Evolutionary conservation across 441 rosid genomes (phyloP), one percentile per base, ranked within the genome.

Genomic region (Dalechampia spathulata): DNA sequence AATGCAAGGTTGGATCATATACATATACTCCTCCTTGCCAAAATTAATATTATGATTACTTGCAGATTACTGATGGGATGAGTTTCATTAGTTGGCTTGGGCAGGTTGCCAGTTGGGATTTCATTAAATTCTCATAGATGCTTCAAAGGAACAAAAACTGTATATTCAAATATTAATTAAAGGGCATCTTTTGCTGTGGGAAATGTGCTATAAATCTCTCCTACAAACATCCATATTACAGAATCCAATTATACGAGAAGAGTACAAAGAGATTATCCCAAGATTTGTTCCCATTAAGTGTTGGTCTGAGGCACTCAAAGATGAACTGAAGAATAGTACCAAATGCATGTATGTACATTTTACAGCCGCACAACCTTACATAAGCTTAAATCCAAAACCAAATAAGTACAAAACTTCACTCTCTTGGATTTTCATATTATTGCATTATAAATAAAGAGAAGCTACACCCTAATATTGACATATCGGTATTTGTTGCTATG

Each of bases 361-460:
- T 11, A 2, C 25, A 22, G 23, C 48, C 25, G n/a, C 23, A 40
- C 17, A 25, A 54, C 5, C 4, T 16, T 54, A 39, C 58, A 54
- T 7, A 3, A 40, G 44, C 45, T 52, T 30, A 52, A 8, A 37
- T 52, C 37, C 45, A 37, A 37, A 52, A 36, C 13, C 57, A 21
- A 37, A 22, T 52, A 26, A 53, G 8, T 38, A 39, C 58, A 53
- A 53, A 39, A 15, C 34, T 40, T 54, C 58, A 39, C 36, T 54
- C 58, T 54, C 46, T 39, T 52, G 7, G 21, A 7, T 20, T 16
- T 5, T 22, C 37, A 16, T 28, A 49, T 16, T n/a, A 11, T 49
- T 49, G 53, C 27, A 49, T 27, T 27, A 22, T 21, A 47, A 25
- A 14, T 14, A 48, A n/a, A n/a, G 12, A 34, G 3, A 7, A 11